Percentiles rank a stretch among this genome's conserved stretches.
Evolutionary conservation across 2,329 filamentous ascomycete species (phyloP).

Genomic region (Penicillium sp.): DNA sequence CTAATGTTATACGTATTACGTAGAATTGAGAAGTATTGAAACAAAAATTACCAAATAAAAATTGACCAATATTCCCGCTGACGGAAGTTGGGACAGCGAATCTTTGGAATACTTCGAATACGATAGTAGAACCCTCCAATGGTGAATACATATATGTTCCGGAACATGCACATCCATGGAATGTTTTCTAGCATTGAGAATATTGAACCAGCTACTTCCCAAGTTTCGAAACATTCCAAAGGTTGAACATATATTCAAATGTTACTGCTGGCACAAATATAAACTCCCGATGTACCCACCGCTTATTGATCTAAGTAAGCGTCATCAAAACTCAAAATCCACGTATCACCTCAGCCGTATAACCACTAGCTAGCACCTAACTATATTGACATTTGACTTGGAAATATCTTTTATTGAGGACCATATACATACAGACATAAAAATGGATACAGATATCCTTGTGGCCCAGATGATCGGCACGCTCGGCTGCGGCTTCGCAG

Average conservation of each 20-base stretch:
- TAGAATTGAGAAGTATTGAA: too few species aligned
- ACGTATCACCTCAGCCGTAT: not conserved
- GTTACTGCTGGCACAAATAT: not conserved
- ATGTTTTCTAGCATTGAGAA: too few species aligned
- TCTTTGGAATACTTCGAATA: too few species aligned
- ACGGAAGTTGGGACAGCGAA: too few species aligned
- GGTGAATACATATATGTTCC: too few species aligned
- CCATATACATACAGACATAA: not conserved
- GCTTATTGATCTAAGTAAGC: not conserved
- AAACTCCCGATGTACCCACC: not conserved
- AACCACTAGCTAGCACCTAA: not conserved
- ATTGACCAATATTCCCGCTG: too few species aligned
- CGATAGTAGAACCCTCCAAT: too few species aligned
- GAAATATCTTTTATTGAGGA: not conserved
- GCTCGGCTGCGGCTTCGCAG: constrained; percentile 16
- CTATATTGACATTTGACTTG: not conserved
- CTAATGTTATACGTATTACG: not conserved
- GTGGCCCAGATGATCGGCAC: constrained; percentile 18
- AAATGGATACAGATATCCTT: constrained; percentile 12
- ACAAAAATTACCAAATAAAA: too few species aligned
- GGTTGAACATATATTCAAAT: too few species aligned
- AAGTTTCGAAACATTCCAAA: too few species aligned
- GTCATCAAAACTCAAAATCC: not conserved
- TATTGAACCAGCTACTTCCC: too few species aligned
- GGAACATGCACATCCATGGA: too few species aligned